Percentiles rank a stretch among this genome's conserved stretches.
Evolutionary conservation across 768 basidiomycete genomes (phyloP).

Genomic region (Trametes villosa): DNA sequence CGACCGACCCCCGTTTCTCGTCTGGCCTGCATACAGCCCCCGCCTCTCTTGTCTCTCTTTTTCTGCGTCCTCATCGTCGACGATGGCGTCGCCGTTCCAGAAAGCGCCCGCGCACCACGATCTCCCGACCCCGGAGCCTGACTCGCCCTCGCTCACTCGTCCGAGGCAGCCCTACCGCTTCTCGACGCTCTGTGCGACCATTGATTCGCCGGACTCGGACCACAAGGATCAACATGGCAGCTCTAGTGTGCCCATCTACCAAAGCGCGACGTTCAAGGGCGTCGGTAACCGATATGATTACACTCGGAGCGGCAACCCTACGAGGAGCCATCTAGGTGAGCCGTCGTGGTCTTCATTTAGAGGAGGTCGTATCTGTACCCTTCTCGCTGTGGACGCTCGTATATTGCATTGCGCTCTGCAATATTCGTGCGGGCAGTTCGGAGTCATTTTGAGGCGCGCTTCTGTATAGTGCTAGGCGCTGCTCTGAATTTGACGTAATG

Average conservation of each 20-base stretch:
- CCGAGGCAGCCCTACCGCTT: conserved; percentile 81
- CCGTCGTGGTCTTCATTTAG: too few species aligned
- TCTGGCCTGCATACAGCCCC: background rate
- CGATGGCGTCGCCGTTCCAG: conserved; percentile 17
- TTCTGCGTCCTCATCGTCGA: background rate
- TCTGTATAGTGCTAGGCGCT: background rate
- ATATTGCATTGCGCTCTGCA: background rate
- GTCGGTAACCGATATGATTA: conserved; percentile 91
- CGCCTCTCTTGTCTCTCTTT: background rate
- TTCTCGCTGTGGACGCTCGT: too few species aligned
- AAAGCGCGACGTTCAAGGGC: conserved; percentile 98
- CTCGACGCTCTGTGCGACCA: conserved; percentile 89
- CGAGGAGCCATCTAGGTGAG: conserved; percentile 90
- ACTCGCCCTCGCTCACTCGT: conserved; percentile 61
- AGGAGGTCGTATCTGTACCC: too few species aligned
- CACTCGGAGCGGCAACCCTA: conserved; percentile 94
- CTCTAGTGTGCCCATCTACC: conserved; percentile 96
- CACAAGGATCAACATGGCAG: conserved; percentile 96
- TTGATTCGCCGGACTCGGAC: conserved; percentile 87
- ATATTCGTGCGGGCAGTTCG: background rate
- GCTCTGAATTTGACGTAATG: background rate
- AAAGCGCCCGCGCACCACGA: conserved; percentile 41
- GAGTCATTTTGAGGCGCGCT: background rate
- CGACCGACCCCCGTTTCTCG: background rate
- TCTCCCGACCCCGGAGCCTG: conserved; percentile 81